Evolutionary conservation across 228 moss, liverwort and hornwort genomes (phyloP).

Genomic region (Sphagnum magellanicum): DNA sequence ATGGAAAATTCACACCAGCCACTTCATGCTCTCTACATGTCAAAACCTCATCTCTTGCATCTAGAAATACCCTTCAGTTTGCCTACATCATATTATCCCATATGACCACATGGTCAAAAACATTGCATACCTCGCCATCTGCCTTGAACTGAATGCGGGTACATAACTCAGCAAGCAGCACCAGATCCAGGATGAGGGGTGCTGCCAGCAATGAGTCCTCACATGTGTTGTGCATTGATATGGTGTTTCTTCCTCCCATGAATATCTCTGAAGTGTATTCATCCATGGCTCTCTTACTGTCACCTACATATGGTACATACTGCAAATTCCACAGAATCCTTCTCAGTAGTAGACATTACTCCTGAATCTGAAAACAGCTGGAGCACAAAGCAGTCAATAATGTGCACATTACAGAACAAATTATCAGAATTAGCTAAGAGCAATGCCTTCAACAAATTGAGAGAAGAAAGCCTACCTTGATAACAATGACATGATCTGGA

Average conservation of each 20-base stretch:
- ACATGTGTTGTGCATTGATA: conserved; percentile 93
- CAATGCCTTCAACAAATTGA: too few relatives aligned
- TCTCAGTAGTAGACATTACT: neutral
- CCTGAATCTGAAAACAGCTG: neutral
- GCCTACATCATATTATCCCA: neutral
- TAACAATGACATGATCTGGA: conserved; percentile 93
- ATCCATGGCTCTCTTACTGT: conserved; percentile 98
- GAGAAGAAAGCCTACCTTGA: conserved; percentile 46
- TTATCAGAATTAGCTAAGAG: too few relatives aligned
- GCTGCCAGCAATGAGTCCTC: conserved; percentile 89
- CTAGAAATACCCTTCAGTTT: neutral
- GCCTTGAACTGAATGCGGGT: conserved; percentile 86
- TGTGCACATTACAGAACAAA: neutral
- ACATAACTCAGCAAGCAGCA: conserved; percentile 76
- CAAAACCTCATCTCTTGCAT: neutral
- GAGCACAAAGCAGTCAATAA: neutral
- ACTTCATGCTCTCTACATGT: neutral
- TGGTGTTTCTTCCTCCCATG: conserved; percentile 97
- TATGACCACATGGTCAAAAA: neutral
- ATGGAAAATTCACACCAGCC: too few relatives aligned
- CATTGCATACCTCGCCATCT: conserved; percentile 52
- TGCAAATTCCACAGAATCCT: conserved; percentile 17
- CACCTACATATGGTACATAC: conserved; percentile 96
- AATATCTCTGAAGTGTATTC: conserved; percentile 98
- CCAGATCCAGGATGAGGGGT: conserved; percentile 87